Base-by-base conservation (phyloP, 2,329 filamentous ascomycete genomes). In the Ascochyta fabae region DNA sequence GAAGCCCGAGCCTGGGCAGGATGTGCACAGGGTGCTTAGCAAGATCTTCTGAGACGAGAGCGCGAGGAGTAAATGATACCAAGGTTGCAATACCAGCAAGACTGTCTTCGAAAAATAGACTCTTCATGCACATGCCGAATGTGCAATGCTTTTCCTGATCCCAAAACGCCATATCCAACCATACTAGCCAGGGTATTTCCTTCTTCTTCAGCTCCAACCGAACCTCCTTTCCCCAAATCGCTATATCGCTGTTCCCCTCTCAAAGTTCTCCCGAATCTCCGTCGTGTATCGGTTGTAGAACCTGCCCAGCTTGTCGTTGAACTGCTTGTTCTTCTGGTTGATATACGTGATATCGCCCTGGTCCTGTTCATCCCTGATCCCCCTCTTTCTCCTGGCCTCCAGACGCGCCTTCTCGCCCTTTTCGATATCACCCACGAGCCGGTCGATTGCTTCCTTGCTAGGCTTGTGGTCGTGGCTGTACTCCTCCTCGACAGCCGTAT, bases 261-360 rank as follows among this genome's bases (percentile, higher is more conserved):
- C 95, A 75, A 99, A 99, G 77, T 90, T 97, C 73, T 99, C 95
- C 72, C 95, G 84, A 68, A 99, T 98, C 76, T 99, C 95, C 29
- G 90, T 87, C 41, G 95, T 99, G 77, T 99, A 99, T 82, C 96
- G 96, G 80, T 99, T 95, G 79, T 99, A 99, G 80, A 98, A 99
- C 64, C 95, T 84, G 49, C 89, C 83, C 76, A 99, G 81, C 81
- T 99, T 98, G 81, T 96, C 88, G 86, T 99, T 99, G 82, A 99
- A 99, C 83, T 97, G 92, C 83, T 98, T 98, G 83, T 99, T 99
- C 72, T 99, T 97, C 79, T 97, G 92, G 79, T 99, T 99, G 85
- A 99, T 99, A 78, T 96, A 98, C 7, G 94, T 98, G 68, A 98
- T 90, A 77, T 99, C 95, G 26, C 87, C 89, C 43, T 93, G 90